These are phyloP conservation scores for Periglandula ipomoeae DNA, from an alignment of 2,329 filamentous ascomycete species.

Conservation along the genomic window DNA sequence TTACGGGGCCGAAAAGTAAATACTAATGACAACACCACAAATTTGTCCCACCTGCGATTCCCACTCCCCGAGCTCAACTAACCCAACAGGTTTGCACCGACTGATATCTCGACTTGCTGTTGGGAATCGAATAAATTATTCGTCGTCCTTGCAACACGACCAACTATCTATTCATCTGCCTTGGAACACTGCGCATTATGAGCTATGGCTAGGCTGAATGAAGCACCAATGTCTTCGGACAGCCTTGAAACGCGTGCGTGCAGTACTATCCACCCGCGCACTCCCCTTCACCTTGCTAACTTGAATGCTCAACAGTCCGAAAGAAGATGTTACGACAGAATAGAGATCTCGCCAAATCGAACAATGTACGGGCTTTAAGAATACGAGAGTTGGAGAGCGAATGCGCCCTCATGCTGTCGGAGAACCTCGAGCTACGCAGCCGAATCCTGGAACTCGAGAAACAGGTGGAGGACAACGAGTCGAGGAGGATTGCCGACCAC, in stretches of 20 bases:
- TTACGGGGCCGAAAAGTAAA: slow-evolving; percentile 21
- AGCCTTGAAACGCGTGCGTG: slow-evolving; percentile 62
- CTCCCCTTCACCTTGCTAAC: not conserved
- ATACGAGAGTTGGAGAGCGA: slow-evolving; percentile 72
- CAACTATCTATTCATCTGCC: not conserved
- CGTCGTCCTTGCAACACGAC: not conserved
- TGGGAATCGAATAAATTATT: not conserved
- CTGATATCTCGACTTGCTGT: not conserved
- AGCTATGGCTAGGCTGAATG: slow-evolving; percentile 74
- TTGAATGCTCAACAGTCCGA: slow-evolving; percentile 48
- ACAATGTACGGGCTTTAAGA: slow-evolving; percentile 67
- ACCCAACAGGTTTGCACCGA: slow-evolving; percentile 2
- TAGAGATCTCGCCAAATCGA: slow-evolving; percentile 70
- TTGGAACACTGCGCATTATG: slow-evolving; percentile 22
- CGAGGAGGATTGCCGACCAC: slow-evolving; percentile 53
- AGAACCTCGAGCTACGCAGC: slow-evolving; percentile 65
- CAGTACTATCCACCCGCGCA: not conserved
- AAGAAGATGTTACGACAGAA: slow-evolving; percentile 76
- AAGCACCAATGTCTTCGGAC: slow-evolving; percentile 59
- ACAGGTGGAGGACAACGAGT: slow-evolving; percentile 52
- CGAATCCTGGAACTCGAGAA: slow-evolving; percentile 62
- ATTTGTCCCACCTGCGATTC: slow-evolving; percentile 6
- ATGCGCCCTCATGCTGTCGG: slow-evolving; percentile 63
- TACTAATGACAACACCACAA: slow-evolving; percentile 21
- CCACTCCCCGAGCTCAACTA: slow-evolving; percentile 6